These are phyloP conservation scores for Diaporthe humulicola DNA, from an alignment of 2,329 filamentous ascomycete species.

Conservation along the genomic window DNA sequence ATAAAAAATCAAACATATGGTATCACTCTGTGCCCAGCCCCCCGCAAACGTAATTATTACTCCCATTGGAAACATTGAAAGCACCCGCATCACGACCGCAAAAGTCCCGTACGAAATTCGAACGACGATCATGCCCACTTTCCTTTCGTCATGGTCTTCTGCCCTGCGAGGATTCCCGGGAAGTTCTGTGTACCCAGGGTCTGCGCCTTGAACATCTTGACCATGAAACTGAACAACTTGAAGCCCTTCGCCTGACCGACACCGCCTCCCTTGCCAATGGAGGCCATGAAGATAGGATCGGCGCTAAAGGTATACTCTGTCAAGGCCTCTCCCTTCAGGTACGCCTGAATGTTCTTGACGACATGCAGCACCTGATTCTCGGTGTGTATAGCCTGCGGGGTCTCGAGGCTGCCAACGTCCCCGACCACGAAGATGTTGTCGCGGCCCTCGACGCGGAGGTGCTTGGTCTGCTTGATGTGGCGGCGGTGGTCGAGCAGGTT, in stretches of 20 bases:
- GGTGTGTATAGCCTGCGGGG: slow-evolving; percentile 41
- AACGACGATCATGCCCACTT: slow-evolving; percentile 38
- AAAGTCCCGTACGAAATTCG: background rate
- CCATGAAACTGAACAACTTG: slow-evolving; percentile 42
- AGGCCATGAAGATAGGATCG: slow-evolving; percentile 41
- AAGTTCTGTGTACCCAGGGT: slow-evolving; percentile 43
- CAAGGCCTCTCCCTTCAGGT: slow-evolving; percentile 38
- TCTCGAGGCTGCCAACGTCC: slow-evolving; percentile 47
- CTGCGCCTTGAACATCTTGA: slow-evolving; percentile 44
- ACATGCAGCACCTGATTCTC: slow-evolving; percentile 45
- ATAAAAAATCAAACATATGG: background rate
- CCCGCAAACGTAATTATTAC: background rate
- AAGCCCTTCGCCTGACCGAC: slow-evolving; percentile 46
- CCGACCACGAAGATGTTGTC: slow-evolving; percentile 49
- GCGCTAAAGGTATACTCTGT: slow-evolving; percentile 40
- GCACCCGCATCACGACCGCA: background rate
- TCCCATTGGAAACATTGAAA: background rate
- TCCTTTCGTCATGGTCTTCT: slow-evolving; percentile 39
- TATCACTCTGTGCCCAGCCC: background rate
- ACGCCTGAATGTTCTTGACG: slow-evolving; percentile 43
- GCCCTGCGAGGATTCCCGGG: slow-evolving; percentile 38
- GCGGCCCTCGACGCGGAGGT: slow-evolving; percentile 46
- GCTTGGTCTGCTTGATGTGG: slow-evolving; percentile 43
- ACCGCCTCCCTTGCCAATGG: slow-evolving; percentile 45
- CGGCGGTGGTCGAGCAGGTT: slow-evolving; percentile 45